Conservation (phyloP, 495 filamentous ascomycete genomes). For the Barbatosphaeria neglecta region DNA sequence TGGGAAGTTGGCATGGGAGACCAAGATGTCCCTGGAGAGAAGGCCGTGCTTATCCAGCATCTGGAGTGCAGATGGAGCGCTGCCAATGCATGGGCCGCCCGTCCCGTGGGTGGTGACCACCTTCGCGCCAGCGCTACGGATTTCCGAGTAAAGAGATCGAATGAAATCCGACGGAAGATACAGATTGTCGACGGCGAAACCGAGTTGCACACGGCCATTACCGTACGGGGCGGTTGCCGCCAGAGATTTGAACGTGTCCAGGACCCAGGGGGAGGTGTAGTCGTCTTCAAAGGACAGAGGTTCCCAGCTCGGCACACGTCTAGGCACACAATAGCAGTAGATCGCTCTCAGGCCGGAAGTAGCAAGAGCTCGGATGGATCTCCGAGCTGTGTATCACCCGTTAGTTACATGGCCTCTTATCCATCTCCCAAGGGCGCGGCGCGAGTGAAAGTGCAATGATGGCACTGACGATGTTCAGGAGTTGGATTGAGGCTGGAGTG, state of each 20-base stretch:
- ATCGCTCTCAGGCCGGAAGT: not conserved
- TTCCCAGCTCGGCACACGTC: no score
- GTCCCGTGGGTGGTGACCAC: constrained; percentile 28
- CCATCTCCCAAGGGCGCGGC: not conserved
- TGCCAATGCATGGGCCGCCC: constrained; percentile 4
- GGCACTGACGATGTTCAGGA: constrained; percentile 21
- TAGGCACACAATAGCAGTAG: no score
- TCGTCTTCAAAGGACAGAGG: no score
- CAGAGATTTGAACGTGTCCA: not conserved
- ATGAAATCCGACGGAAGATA: constrained; percentile 24
- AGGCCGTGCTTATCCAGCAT: constrained; percentile 21
- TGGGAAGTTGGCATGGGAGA: constrained; percentile 23
- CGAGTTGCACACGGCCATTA: constrained; percentile 26
- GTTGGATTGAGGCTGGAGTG: constrained; percentile 41
- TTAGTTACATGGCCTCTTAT: not conserved
- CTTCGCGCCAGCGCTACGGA: constrained; percentile 14
- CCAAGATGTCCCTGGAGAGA: constrained; percentile 21
- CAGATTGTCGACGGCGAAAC: constrained; percentile 30
- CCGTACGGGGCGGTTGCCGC: constrained; percentile 19
- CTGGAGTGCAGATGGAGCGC: constrained; percentile 11
- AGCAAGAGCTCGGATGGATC: not conserved
- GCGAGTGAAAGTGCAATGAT: no score
- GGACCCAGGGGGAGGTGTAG: no score
- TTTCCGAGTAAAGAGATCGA: constrained; percentile 16
- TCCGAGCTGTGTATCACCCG: not conserved